Evolutionary conservation across 2,329 filamentous ascomycete species (phyloP), one percentile per base, ranked within the genome.

Genomic region (Penicillium sp.): DNA sequence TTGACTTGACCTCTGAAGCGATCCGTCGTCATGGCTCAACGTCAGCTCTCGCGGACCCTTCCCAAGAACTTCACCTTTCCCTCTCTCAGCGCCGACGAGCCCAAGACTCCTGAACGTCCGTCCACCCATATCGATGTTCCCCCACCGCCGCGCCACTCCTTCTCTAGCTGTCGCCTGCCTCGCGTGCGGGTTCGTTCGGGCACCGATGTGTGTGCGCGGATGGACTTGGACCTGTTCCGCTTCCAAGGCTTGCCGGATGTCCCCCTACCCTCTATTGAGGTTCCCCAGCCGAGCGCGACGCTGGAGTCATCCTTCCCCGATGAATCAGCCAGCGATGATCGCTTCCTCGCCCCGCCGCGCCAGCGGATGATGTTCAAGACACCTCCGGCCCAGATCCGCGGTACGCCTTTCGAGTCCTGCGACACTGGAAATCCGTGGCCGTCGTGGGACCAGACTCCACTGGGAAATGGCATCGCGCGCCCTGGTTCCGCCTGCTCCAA

Each of bases 401-500:
- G 60, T 4, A 58, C 58, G 13, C 52, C 60, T n/a, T 49, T 59
- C 8, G 65, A 68, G 14, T 53, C 54, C 7, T 31, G 46, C 32
- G 58, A 60, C 28, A 42, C 52, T 2, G 54, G 45, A 27, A 35
- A 41, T 11, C 43, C 49, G 10, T 68, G 66, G 63, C 58, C 56
- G 18, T 47, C 59, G 11, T 61, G 57, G 42, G 59, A 63, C 33
- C 41, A 52, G 16, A 51, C 58, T 4, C 58, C 57, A 9, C 50
- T 51, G 51, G 71, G 67, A 19, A 67, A 72, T 33, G 62, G 64
- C 15, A 73, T 80, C 34, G 68, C 69, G 51, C 73, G 80, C 29
- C 76, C 80, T 3, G 69, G 71, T 5, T 83, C 80, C 3, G 72
- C 76, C 4, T 77, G 74, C 51, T 82, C 79, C 2, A 72, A 74